A percentile compares a stretch with the other conserved stretches of the same genome.
These are phyloP conservation scores for Erodium maritimum DNA, from an alignment of 345 rosid genomes.

Conservation along the genomic window DNA sequence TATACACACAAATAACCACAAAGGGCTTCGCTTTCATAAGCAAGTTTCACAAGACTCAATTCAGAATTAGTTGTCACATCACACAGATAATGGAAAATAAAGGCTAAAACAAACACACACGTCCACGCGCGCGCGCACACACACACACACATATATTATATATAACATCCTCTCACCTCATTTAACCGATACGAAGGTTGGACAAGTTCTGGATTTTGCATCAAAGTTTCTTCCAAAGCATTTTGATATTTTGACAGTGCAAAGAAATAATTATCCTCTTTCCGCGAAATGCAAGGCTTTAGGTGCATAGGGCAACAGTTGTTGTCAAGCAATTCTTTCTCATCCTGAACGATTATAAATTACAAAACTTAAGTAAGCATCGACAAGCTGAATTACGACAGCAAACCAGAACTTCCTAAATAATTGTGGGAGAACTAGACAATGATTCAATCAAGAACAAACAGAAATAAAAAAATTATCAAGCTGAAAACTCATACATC, in stretches of 20 bases:
- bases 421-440: too few species aligned
- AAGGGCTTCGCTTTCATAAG: background rate
- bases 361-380: background rate
- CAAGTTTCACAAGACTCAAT: background rate
- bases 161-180: slow-evolving; percentile 41
- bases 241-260: slow-evolving; percentile 86
- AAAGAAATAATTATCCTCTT: slow-evolving; percentile 91
- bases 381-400: too few species aligned
- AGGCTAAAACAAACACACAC: too few species aligned
- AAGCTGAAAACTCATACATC: background rate
- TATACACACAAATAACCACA: background rate
- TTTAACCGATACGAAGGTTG: slow-evolving; percentile 81
- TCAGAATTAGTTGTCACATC: background rate
- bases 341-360: slow-evolving; percentile 47
- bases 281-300: slow-evolving; percentile 65
- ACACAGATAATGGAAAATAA: slow-evolving; percentile 2
- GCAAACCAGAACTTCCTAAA: background rate
- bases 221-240: slow-evolving; percentile 52
- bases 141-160: background rate
- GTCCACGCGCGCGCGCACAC: too few species aligned
- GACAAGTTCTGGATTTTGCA: slow-evolving; percentile 60
- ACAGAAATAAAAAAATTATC: background rate
- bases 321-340: slow-evolving; percentile 71
- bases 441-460: background rate
- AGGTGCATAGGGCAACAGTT: slow-evolving; percentile 73